phyloP scores from a whole-genome alignment of 352 stramenopile genomes.

The Pilasporangium apinafurcum region DNA sequence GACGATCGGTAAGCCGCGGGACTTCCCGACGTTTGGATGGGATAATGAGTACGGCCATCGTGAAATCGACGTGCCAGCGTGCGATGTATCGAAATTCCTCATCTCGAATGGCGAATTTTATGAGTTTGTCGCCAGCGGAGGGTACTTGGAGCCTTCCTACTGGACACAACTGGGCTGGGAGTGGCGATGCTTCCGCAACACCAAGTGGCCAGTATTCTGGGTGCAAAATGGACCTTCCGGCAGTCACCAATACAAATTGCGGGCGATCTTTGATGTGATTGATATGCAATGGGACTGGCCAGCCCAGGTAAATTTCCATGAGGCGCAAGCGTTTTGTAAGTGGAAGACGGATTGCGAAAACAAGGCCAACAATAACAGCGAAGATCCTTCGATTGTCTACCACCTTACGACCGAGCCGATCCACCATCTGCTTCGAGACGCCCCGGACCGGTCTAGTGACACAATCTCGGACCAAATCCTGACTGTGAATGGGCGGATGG shows the following conservation, averaged over 20 bases:
- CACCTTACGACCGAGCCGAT: conserved; percentile 91
- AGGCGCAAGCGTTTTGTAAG: conserved; percentile 91
- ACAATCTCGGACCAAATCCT: conserved; percentile 76
- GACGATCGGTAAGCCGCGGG: conserved; percentile 85
- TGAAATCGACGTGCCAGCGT: conserved; percentile 81
- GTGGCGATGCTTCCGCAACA: conserved; percentile 94
- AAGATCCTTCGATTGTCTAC: conserved; percentile 58
- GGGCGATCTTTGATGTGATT: conserved; percentile 88
- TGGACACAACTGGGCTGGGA: conserved; percentile 93
- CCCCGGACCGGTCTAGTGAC: conserved; percentile 37
- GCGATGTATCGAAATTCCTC: conserved; percentile 87
- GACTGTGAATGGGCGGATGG: conserved; percentile 40
- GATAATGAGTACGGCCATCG: conserved; percentile 97
- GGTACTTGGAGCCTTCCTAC: conserved; percentile 87
- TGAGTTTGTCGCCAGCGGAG: conserved; percentile 92
- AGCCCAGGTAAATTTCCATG: conserved; percentile 94
- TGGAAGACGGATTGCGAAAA: conserved; percentile 59
- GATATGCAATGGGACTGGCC: conserved; percentile 96
- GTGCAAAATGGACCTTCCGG: conserved; percentile 86
- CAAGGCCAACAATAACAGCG: conserved; percentile 45
- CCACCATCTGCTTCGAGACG: conserved; percentile 86
- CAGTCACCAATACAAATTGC: conserved; percentile 92
- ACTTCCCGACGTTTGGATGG: conserved; percentile 95
- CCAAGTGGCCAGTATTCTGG: conserved; percentile 96
- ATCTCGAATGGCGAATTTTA: conserved; percentile 96